A percentile compares a stretch with the other conserved stretches of the same genome.
These are phyloP conservation scores for Eucalyptus victrix DNA, from an alignment of 345 rosid genomes.

Conservation along the genomic window DNA sequence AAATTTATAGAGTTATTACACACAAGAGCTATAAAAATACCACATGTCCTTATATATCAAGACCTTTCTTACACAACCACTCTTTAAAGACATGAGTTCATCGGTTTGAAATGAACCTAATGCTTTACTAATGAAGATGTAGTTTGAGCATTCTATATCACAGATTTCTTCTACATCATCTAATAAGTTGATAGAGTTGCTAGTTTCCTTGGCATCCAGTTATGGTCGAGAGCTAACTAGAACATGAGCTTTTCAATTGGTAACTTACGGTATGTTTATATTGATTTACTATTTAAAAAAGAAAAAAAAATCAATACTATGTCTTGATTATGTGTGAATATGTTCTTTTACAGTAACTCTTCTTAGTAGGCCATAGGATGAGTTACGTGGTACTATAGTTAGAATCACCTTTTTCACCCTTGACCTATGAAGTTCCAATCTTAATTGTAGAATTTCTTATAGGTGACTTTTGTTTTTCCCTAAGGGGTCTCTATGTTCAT, in stretches of 20 bases:
- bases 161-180: too few relatives aligned
- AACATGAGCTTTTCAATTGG: not conserved
- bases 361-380: not conserved
- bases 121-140: too few relatives aligned
- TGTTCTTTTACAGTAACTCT: not conserved
- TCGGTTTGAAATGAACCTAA: too few relatives aligned
- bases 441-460: not conserved
- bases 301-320: not conserved
- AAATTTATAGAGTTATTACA: too few relatives aligned
- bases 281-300: not conserved
- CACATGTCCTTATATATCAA: too few relatives aligned
- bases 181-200: too few relatives aligned
- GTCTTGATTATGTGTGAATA: not conserved
- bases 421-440: not conserved
- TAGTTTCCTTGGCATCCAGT: too few relatives aligned
- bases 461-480: not conserved
- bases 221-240: not conserved
- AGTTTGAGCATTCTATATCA: too few relatives aligned
- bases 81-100: too few relatives aligned
- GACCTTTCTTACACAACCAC: too few relatives aligned
- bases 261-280: not conserved
- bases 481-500: not conserved
- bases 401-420: not conserved
- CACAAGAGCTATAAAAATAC: too few relatives aligned
- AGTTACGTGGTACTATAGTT: not conserved